Conservation (phyloP, 495 filamentous ascomycete genomes). For the Neurospora sp. region DNA sequence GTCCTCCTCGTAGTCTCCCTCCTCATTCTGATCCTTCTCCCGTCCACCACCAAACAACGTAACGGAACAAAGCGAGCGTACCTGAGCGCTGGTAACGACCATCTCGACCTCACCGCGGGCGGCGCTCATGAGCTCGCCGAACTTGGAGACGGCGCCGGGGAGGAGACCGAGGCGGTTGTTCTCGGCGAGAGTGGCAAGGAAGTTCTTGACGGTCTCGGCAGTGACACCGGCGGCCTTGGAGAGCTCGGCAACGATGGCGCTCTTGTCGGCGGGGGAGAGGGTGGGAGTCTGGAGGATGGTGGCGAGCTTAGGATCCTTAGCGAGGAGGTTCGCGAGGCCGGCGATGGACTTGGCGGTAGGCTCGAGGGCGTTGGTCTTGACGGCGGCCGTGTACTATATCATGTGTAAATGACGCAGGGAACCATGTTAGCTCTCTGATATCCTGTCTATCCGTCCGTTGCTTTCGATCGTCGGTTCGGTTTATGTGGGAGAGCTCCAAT, state of each 20-base stretch:
- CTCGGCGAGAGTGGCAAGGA: slow-evolving; percentile 78
- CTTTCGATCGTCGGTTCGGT: not conserved
- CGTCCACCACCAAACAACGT: not conserved
- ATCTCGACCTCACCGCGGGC: slow-evolving; percentile 88
- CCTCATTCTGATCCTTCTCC: not conserved
- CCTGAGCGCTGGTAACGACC: slow-evolving; percentile 78
- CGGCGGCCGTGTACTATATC: slow-evolving; percentile 81
- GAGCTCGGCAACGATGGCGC: slow-evolving; percentile 71
- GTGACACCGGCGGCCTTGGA: slow-evolving; percentile 60
- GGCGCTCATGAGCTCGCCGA: slow-evolving; percentile 75
- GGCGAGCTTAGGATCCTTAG: slow-evolving; percentile 70
- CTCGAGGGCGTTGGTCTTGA: slow-evolving; percentile 78
- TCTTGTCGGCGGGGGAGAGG: slow-evolving; percentile 67
- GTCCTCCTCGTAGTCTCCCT: not conserved
- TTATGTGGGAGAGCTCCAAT: not conserved
- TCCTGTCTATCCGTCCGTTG: not conserved
- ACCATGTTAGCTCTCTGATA: slow-evolving; percentile 3
- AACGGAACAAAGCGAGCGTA: slow-evolving; percentile 33
- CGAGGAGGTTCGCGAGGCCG: slow-evolving; percentile 57
- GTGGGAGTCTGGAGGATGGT: slow-evolving; percentile 71
- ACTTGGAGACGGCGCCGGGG: slow-evolving; percentile 77
- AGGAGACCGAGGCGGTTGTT: slow-evolving; percentile 89
- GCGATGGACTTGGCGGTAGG: slow-evolving; percentile 64
- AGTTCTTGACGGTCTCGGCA: slow-evolving; percentile 85
- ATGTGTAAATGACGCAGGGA: slow-evolving; percentile 25